phyloP scores from a whole-genome alignment of 2,329 filamentous ascomycete genomes.

The Lecanicillium sp. region DNA sequence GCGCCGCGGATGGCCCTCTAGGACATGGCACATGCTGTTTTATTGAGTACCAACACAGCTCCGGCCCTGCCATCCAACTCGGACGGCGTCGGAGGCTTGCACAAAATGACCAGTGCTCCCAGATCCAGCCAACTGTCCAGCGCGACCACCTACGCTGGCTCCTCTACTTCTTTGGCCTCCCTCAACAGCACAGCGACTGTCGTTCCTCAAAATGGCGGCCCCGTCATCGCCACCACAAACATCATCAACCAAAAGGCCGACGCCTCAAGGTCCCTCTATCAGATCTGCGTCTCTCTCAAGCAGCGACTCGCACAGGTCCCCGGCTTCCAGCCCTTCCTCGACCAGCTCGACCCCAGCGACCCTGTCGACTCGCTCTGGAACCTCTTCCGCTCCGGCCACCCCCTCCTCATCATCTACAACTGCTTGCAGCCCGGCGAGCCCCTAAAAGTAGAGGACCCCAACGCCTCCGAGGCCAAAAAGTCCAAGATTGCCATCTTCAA shows the following conservation, averaged over 20 bases:
- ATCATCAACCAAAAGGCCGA: constrained; percentile 97
- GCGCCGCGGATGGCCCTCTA: constrained; percentile 36
- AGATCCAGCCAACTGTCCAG: constrained; percentile 59
- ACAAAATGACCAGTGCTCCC: constrained; percentile 46
- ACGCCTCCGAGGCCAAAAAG: constrained; percentile 61
- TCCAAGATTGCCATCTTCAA: constrained; percentile 87
- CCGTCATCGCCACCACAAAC: constrained; percentile 74
- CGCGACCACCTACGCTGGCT: constrained; percentile 50
- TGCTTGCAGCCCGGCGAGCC: constrained; percentile 64
- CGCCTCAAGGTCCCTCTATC: constrained; percentile 85
- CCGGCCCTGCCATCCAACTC: constrained; percentile 46
- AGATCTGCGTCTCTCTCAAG: constrained; percentile 84
- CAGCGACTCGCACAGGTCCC: constrained; percentile 77
- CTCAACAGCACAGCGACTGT: constrained; percentile 40
- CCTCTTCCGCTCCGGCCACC: constrained; percentile 75
- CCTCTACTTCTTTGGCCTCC: constrained; percentile 46
- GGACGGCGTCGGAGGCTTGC: constrained; percentile 40
- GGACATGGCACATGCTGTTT: constrained; percentile 54
- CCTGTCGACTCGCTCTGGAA: constrained; percentile 91
- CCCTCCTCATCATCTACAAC: constrained; percentile 86
- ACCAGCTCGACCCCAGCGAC: constrained; percentile 62
- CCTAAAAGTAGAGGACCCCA: constrained; percentile 60
- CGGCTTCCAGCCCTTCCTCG: constrained; percentile 69
- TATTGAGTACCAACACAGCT: constrained; percentile 53
- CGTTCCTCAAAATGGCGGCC: constrained; percentile 45